Base-by-base conservation (phyloP, 345 rosid species). In the Gossypium rotundifolium region DNA sequence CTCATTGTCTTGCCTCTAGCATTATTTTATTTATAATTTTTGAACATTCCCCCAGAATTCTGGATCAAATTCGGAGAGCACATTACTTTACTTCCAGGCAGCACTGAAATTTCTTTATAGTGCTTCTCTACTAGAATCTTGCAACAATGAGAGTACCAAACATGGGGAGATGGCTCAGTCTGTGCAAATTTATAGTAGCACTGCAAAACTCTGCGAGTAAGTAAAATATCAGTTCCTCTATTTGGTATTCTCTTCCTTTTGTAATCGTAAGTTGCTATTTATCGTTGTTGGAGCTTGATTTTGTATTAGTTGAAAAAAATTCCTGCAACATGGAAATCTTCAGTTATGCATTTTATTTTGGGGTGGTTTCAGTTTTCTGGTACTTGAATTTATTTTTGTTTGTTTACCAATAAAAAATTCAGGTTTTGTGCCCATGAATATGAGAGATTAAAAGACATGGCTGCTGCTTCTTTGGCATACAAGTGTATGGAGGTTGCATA, bases 161-260 rank as follows among this genome's bases (percentile, higher is more conserved):
- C 86, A 84, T 73, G 92, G 89, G 73, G 98, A 93, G 75, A 83
- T 85, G 84, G 72, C 80, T 73, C 96, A 85, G 67, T 85, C 93
- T 29, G 71, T 82, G 82, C 84, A 85, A 75, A 86, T 88, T 23
- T 96, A 91, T 80, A 79, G 87, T 58, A 91, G 90, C 84, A 96
- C 99, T 23, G 99, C 96, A 61, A 86, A 91, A 75, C 90, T 96
- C 69, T 96, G 88, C 96, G 91, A 91, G 99, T 96, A 90, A 93
- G 91, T 87, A 54, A 38, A 75, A 74, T 45, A 12, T 53, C 22
- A 25, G 58, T 27, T 65, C 55, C 57, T 29, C 10, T 72, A 72
- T 2, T 58, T 51, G 45, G 25, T 57, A 65, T 16, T 40, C 53
- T 75, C 40, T 66, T 69, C 25, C 25, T 9, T 74, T 65, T 65